Evolutionary conservation across 2,329 filamentous ascomycete species (phyloP), one percentile per base, ranked within the genome.

Genomic region (Bipolaris oryzae): DNA sequence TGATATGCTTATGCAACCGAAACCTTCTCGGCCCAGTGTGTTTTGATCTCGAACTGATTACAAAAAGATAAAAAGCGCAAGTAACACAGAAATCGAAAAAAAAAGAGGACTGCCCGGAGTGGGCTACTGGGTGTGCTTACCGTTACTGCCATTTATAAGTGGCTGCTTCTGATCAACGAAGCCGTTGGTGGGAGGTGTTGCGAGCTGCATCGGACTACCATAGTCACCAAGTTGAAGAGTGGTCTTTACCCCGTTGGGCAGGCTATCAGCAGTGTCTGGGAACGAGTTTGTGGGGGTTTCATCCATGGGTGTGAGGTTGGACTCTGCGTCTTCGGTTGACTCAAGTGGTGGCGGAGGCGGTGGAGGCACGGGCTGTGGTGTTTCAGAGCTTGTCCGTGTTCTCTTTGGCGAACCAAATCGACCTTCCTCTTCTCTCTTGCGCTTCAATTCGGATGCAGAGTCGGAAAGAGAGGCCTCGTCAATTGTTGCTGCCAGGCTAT

Each of bases 291-390:
- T 35, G 7, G 42, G 41, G 3, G 44, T 23, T 11, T 77, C 66
- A 3, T 76, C 70, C 58, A 63, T 57, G 1, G 70, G 65, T 3
- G 68, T 70, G 6, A 66, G 56, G 5, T 54, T 58, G 4, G 65
- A 43, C 11, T 69, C 67, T 72, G 73, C 72, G 3, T 64, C 50
- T 10, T 66, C 62, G 49, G 68, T 71, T 16, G 69, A 70, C n/a
- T 70, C 72, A 5, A 63, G 61, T 5, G 73, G 71, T 39, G 72
- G 72, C 3, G 80, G 80, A 7, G 73, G 74, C 1, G 76, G 73
- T 5, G 78, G 77, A 10, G 79, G 79, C 1, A 78, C 78, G 7
- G 76, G 74, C 16, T 76, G 75, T 25, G 76, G 75, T 16, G 76
- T 74, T 13, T 74, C 70, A 5, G 66, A 61, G 7, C 66, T 63